Conservation (phyloP, 257 asterid species). For the Anisodus acutangulus region DNA sequence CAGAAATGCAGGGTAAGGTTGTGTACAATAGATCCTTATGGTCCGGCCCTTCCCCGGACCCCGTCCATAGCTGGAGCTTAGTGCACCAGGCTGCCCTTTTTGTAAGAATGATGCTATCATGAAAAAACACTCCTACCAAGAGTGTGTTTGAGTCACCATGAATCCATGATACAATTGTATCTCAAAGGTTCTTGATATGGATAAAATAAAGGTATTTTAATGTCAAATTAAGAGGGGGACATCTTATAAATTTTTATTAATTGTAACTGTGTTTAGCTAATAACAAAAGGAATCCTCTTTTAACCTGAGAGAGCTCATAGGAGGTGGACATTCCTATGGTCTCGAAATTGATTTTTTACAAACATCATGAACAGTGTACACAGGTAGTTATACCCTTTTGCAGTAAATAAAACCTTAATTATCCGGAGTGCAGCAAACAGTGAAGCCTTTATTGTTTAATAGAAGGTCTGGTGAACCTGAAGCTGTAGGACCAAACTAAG, state of each 20-base stretch:
- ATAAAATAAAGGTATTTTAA: neutral
- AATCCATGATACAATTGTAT: neutral
- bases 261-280: neutral
- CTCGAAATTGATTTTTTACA: neutral
- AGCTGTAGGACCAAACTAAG: constrained; percentile 14
- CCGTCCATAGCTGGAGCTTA: no score
- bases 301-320: neutral
- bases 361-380: neutral
- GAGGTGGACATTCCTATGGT: neutral
- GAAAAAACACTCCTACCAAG: neutral
- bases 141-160: neutral
- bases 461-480: neutral
- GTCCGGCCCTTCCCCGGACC: no score
- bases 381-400: neutral
- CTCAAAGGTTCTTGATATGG: neutral
- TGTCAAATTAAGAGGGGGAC: neutral
- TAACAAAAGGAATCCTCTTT: neutral
- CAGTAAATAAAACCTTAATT: neutral
- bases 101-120: neutral
- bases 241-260: neutral
- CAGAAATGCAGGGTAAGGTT: no score
- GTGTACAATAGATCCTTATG: no score
- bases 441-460: neutral
- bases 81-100: no score
- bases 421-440: neutral